These are phyloP conservation scores for Heritiera fomes DNA, from an alignment of 345 rosid genomes.

Conservation along the genomic window DNA sequence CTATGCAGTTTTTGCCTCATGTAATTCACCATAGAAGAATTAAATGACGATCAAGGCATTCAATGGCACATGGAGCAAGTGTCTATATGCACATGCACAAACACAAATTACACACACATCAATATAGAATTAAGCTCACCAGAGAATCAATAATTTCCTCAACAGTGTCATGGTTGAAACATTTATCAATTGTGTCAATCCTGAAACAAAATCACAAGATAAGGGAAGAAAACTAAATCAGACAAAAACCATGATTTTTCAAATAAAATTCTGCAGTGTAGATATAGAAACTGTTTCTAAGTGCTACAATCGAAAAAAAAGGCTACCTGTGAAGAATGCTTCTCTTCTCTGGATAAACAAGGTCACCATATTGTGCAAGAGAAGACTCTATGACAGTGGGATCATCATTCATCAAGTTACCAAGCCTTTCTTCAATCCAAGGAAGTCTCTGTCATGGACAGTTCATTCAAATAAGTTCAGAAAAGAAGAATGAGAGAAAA, in stretches of 20 bases:
- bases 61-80: neutral
- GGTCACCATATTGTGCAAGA: constrained; percentile 84
- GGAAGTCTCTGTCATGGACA: constrained; percentile 61
- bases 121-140: constrained; percentile 47
- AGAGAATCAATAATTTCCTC: constrained; percentile 83
- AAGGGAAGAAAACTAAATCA: neutral
- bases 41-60: neutral
- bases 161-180: constrained; percentile 78
- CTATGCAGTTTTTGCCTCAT: neutral
- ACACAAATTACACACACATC: neutral
- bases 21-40: neutral
- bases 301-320: neutral
- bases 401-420: constrained; percentile 80
- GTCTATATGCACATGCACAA: neutral
- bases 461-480: constrained; percentile 16
- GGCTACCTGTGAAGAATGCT: constrained; percentile 70
- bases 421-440: constrained; percentile 74
- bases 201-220: constrained; percentile 40
- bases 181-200: constrained; percentile 76
- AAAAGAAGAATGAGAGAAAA: constrained; percentile 1
- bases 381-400: constrained; percentile 69
- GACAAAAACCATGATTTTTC: neutral
- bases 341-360: constrained; percentile 68
- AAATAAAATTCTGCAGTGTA: neutral
- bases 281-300: neutral